Conservation (phyloP, 495 filamentous ascomycete species). For the Penicillium ucsense region DNA sequence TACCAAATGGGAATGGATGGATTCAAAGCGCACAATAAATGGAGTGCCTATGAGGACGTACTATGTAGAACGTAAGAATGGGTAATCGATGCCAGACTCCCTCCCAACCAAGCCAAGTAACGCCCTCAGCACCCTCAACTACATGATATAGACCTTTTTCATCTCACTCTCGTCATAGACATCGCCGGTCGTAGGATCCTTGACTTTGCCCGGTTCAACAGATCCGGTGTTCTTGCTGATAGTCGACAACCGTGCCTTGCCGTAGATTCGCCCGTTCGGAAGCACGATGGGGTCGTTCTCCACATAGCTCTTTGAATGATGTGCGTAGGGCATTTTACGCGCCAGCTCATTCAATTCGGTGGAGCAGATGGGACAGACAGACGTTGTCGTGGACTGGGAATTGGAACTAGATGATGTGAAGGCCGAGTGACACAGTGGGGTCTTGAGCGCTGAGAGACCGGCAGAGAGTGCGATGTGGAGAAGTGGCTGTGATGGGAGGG, state of each 20-base stretch:
- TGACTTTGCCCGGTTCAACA: constrained; percentile 49
- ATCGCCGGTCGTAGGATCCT: constrained; percentile 72
- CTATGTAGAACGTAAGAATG: too few species aligned
- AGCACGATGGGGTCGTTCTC: constrained; percentile 78
- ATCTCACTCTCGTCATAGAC: constrained; percentile 50
- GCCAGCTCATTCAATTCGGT: constrained; percentile 91
- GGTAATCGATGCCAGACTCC: too few species aligned
- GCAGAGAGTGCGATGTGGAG: constrained; percentile 86
- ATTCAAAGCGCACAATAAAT: too few species aligned
- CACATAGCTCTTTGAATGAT: constrained; percentile 86
- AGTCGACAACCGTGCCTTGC: constrained; percentile 59
- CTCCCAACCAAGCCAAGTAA: too few species aligned
- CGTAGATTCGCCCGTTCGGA: constrained; percentile 82
- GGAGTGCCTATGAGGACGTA: too few species aligned
- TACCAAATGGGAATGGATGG: too few species aligned
- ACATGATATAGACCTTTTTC: constrained; percentile 87
- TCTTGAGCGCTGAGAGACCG: constrained; percentile 90
- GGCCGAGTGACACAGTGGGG: constrained; percentile 79
- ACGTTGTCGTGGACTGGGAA: constrained; percentile 46
- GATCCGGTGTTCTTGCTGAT: constrained; percentile 58
- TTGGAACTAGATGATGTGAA: constrained; percentile 49
- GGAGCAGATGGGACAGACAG: constrained; percentile 88
- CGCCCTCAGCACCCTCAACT: constrained; percentile 3
- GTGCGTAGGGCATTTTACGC: constrained; percentile 79
- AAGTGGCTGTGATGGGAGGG: constrained; percentile 74